A percentile compares a stretch with the other conserved stretches of the same genome.
These are phyloP conservation scores for Serendipita indica DNA, from an alignment of 768 basidiomycete species.

Conservation along the genomic window DNA sequence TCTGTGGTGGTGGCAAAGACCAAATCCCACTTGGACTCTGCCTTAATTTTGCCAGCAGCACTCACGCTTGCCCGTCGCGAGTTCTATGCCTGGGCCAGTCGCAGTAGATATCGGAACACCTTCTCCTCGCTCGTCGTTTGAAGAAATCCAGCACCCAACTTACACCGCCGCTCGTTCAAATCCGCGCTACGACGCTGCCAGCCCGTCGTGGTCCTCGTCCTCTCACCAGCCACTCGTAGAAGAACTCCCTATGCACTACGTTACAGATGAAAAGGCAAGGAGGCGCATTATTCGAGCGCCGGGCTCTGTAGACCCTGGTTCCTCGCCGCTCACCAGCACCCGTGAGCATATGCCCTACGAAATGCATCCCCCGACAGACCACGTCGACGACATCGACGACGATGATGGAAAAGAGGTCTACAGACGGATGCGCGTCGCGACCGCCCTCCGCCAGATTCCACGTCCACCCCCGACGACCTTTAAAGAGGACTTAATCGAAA, in stretches of 20 bases:
- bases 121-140: constrained; percentile 16
- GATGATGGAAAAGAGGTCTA: constrained; percentile 58
- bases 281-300: constrained; percentile 29
- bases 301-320: neutral
- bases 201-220: neutral
- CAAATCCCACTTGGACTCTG: neutral
- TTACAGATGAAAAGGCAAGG: constrained; percentile 35
- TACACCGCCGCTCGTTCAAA: constrained; percentile 6
- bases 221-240: constrained; percentile 23
- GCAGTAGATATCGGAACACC: constrained; percentile 9
- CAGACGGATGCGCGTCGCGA: constrained; percentile 34
- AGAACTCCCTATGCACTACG: constrained; percentile 37
- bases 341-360: constrained; percentile 8
- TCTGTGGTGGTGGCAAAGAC: neutral
- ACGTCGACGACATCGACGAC: constrained; percentile 28
- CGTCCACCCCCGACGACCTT: constrained; percentile 49
- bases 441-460: constrained; percentile 42
- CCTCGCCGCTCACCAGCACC: constrained; percentile 5
- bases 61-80: neutral
- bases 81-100: constrained; percentile 5
- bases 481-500: constrained; percentile 55
- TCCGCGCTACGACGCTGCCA: constrained; percentile 10
- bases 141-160: constrained; percentile 14
- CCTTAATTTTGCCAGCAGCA: neutral
- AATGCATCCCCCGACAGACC: constrained; percentile 12